Percentiles rank a stretch among this genome's conserved stretches.
These are phyloP conservation scores for Candida sphagnicola DNA, from an alignment of 805 yeast genomes.

Conservation along the genomic window DNA sequence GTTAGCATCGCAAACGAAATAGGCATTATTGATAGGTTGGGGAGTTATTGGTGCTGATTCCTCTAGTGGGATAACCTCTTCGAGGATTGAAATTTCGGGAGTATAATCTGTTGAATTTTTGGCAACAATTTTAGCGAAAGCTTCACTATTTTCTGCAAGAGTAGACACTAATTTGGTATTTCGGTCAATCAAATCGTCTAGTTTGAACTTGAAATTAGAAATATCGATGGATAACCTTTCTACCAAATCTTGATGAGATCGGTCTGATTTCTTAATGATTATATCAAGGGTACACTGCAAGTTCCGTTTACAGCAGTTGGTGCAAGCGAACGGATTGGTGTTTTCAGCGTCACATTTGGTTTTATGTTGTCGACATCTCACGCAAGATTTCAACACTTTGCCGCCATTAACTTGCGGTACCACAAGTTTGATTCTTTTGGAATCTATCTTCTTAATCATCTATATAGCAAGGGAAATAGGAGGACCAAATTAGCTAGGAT, in stretches of 20 bases:
- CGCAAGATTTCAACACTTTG: constrained; percentile 50
- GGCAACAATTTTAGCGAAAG: not conserved
- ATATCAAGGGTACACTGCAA: constrained; percentile 52
- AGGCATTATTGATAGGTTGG: constrained; percentile 1
- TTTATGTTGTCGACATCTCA: constrained; percentile 62
- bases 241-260: constrained; percentile 31
- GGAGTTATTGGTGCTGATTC: not conserved
- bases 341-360: constrained; percentile 57
- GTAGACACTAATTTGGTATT: constrained; percentile 11
- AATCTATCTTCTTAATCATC: constrained; percentile 1
- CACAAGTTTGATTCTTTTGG: constrained; percentile 9
- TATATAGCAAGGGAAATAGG: too few species aligned
- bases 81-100: not conserved
- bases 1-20: constrained; percentile 1
- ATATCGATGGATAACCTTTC: constrained; percentile 26
- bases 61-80: constrained; percentile 1
- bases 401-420: constrained; percentile 10
- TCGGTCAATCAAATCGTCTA: constrained; percentile 21
- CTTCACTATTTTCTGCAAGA: constrained; percentile 10
- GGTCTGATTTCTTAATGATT: constrained; percentile 46
- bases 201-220: constrained; percentile 14
- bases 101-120: not conserved
- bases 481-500: not conserved
- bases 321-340: constrained; percentile 53
- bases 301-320: constrained; percentile 51